phyloP scores from a whole-genome alignment of 1,284 basidiomycete genomes.

The Vanrija humicola region DNA sequence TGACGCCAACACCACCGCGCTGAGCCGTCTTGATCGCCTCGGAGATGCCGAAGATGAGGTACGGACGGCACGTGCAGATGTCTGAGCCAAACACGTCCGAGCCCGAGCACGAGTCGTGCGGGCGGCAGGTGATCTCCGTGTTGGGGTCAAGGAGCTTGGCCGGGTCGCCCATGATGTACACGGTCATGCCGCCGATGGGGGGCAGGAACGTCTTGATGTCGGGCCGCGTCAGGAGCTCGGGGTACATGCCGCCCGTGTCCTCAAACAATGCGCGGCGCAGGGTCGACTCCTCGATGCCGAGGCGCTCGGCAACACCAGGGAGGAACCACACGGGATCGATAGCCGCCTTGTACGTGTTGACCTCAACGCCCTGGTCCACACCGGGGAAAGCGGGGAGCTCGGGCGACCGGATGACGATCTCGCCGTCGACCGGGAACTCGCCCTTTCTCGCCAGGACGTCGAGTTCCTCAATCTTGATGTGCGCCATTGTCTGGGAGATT shows the following conservation, averaged over 20 bases:
- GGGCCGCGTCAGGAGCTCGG: conserved; percentile 88
- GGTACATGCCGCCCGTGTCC: conserved; percentile 90
- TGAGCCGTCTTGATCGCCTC: conserved; percentile 86
- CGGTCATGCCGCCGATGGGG: conserved; percentile 85
- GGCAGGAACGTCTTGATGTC: conserved; percentile 95
- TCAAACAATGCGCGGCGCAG: conserved; percentile 79
- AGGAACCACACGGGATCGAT: conserved; percentile 93
- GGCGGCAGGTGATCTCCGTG: conserved; percentile 84
- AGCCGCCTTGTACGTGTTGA: conserved; percentile 63
- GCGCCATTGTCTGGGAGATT: conserved; percentile 77
- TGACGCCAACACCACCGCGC: conserved; percentile 82
- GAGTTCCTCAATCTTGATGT: conserved; percentile 62
- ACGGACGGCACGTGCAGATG: conserved; percentile 89
- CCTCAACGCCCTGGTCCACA: conserved; percentile 76
- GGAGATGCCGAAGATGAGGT: conserved; percentile 87
- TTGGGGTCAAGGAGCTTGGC: conserved; percentile 70
- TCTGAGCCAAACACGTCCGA: conserved; percentile 59
- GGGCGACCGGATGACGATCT: conserved; percentile 63
- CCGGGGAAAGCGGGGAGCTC: conserved; percentile 47
- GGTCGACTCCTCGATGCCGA: conserved; percentile 78
- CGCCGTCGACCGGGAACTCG: conserved; percentile 73
- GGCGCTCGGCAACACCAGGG: conserved; percentile 84
- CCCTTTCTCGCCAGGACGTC: conserved; percentile 73
- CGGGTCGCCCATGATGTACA: conserved; percentile 88
- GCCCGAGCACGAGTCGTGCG: conserved; percentile 84